Base-by-base conservation (phyloP, 2,329 filamentous ascomycete species). In the Colletotrichum graminicola region DNA sequence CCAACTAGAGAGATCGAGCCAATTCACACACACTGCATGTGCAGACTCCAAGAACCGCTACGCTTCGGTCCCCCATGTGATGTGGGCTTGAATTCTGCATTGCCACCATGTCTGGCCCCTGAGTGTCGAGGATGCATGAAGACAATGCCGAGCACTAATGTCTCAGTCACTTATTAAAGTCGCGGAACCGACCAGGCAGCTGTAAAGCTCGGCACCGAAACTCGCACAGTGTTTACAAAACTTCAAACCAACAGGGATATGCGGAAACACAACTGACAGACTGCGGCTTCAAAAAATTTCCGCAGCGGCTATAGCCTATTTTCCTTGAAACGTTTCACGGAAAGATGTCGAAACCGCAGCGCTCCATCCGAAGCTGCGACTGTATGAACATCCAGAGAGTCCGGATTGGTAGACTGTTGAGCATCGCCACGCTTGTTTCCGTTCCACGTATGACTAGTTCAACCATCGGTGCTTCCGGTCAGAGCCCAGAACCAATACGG, bases 81-180 rank as follows among this genome's bases (percentile, higher is more conserved):
- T 56, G 26, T 51, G 63, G 21, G 18, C 32, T 52, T 57, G 56
- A 41, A 45, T 49, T 70, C 39, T 43, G 56, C 49, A 29, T n/a
- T 45, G 56, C 29, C 41, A 56, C 47, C 41, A 51, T 62, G 29
- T n/a, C 21, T 34, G 21, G 21, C n/a, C 8, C 14, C 26, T 52
- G 45, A 47, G 21, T 23, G 8, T n/a, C 5, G n/a, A 21, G 12
- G 32, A 21, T 34, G 39, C 11, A 26, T 34, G 32, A 3, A 29
- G 26, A 43, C 18, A n/a, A 5, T 43, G 34, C 41, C 49, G 41
- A 51, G 52, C 36, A 43, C 16, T 10, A 51, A 51, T 23, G 14
- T 16, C 11, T 29, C 26, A 32, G 21, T 10, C 49, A 5, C 5
- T 18, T 18, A 32, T 2, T 3, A 2, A 52, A 32, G 4, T 10